Percentiles rank a stretch among this genome's conserved stretches.
These are phyloP conservation scores for Nemania diffusa DNA, from an alignment of 2,329 filamentous ascomycete species.

Conservation along the genomic window DNA sequence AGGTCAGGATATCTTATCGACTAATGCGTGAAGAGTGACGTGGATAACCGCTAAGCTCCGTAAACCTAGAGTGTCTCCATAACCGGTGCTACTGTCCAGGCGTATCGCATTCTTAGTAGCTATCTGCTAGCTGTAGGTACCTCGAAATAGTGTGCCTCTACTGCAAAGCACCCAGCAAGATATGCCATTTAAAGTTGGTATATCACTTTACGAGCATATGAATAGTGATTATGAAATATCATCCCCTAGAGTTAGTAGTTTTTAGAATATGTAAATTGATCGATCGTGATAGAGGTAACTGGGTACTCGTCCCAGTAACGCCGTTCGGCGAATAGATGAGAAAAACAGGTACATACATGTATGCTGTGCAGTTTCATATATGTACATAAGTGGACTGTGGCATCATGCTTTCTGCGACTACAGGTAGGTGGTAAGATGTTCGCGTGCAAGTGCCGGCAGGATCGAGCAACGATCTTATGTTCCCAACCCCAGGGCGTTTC, in stretches of 20 bases:
- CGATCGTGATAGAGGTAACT: too few species aligned
- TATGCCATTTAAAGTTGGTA: too few species aligned
- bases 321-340: too few species aligned
- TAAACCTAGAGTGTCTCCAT: background rate
- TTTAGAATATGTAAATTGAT: too few species aligned
- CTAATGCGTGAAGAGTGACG: slow-evolving; percentile 5
- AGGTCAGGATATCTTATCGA: slow-evolving; percentile 8
- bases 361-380: background rate
- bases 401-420: background rate
- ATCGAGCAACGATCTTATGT: background rate
- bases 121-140: too few species aligned
- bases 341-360: too few species aligned
- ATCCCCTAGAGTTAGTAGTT: too few species aligned
- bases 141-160: too few species aligned
- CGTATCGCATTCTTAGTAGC: background rate
- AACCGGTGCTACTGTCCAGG: background rate
- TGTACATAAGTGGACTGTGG: background rate
- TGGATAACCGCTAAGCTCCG: slow-evolving; percentile 13
- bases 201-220: too few species aligned
- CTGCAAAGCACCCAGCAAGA: too few species aligned
- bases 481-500: background rate
- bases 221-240: too few species aligned
- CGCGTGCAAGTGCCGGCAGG: background rate
- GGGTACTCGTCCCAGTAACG: too few species aligned
- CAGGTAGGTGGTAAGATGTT: background rate